Evolutionary conservation across 371 early-diverging fungal species (phyloP).

Genomic region (Circinella minor): DNA sequence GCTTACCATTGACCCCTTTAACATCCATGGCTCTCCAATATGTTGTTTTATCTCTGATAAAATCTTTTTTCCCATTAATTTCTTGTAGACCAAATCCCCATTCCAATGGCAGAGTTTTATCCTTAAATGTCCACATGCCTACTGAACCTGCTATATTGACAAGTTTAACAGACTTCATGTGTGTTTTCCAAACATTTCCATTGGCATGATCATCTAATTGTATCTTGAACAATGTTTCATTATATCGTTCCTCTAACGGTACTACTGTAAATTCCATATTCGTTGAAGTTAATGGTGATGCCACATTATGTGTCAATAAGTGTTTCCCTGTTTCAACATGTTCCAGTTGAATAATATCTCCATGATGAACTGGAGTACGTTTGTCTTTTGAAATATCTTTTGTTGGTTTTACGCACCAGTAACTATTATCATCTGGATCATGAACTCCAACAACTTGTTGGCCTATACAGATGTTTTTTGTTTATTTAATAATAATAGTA

Average conservation of each 20-base stretch:
- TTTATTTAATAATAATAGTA: too few relatives aligned
- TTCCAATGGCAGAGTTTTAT: slow-evolving; percentile 67
- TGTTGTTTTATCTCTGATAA: slow-evolving; percentile 61
- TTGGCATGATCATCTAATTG: slow-evolving; percentile 36
- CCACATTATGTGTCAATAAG: slow-evolving; percentile 94
- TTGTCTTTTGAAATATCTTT: slow-evolving; percentile 5
- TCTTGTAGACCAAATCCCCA: slow-evolving; percentile 95
- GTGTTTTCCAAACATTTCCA: slow-evolving; percentile 48
- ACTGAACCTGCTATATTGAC: slow-evolving; percentile 73
- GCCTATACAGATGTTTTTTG: slow-evolving; percentile 35
- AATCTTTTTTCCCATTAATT: slow-evolving; percentile 89
- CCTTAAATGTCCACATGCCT: slow-evolving; percentile 71
- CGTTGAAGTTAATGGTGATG: slow-evolving; percentile 89
- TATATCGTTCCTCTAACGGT: slow-evolving; percentile 41
- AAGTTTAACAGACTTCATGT: slow-evolving; percentile 59
- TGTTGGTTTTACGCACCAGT: slow-evolving; percentile 75
- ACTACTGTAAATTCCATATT: slow-evolving; percentile 90
- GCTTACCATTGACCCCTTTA: slow-evolving; percentile 63
- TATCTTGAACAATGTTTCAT: slow-evolving; percentile 68
- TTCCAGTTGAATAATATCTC: slow-evolving; percentile 67
- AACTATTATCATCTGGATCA: slow-evolving; percentile 70
- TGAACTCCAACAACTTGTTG: slow-evolving; percentile 85
- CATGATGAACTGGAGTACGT: slow-evolving; percentile 40
- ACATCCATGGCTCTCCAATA: slow-evolving; percentile 77
- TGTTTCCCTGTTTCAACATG: slow-evolving; percentile 64